Evolutionary conservation across 306 rosid genomes (phyloP).

Genomic region (Sesbania bispinosa): DNA sequence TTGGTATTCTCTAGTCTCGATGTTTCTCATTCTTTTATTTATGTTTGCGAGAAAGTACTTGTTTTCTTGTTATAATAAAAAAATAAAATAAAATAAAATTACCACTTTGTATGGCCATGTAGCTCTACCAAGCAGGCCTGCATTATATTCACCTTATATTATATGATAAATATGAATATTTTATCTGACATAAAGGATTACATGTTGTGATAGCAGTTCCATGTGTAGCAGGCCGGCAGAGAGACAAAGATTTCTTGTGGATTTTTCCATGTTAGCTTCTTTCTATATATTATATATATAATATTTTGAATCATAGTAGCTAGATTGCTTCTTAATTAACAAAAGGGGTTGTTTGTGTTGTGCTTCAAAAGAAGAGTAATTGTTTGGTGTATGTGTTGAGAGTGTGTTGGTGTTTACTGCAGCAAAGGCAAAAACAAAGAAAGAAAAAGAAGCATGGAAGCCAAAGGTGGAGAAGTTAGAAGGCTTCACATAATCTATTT

Average conservation of each 20-base stretch:
- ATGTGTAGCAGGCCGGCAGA: constrained; percentile 58
- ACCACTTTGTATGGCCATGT: constrained; percentile 19
- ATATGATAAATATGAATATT: constrained; percentile 17
- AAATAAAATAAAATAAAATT: neutral
- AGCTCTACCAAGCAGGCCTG: constrained; percentile 40
- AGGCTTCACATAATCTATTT: constrained; percentile 70
- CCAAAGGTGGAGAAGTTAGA: constrained; percentile 56
- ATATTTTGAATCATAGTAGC: constrained; percentile 25
- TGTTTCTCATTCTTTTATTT: constrained; percentile 35
- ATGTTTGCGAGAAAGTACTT: constrained; percentile 29
- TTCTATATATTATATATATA: constrained; percentile 21
- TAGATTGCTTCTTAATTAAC: constrained; percentile 8
- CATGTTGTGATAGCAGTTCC: constrained; percentile 28
- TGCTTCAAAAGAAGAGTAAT: constrained; percentile 39
- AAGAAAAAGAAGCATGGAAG: constrained; percentile 44
- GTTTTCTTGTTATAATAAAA: constrained; percentile 26
- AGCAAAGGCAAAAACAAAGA: neutral
- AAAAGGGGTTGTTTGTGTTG: constrained; percentile 17
- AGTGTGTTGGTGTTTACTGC: constrained; percentile 23
- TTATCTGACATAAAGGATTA: constrained; percentile 21
- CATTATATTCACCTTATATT: constrained; percentile 24
- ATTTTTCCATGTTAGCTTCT: constrained; percentile 31
- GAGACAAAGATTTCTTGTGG: constrained; percentile 49
- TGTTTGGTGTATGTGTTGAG: neutral
- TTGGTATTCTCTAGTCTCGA: constrained; percentile 41